These are phyloP conservation scores for Lichtheimia ornata DNA, from an alignment of 371 early-diverging fungal genomes.

Conservation along the genomic window DNA sequence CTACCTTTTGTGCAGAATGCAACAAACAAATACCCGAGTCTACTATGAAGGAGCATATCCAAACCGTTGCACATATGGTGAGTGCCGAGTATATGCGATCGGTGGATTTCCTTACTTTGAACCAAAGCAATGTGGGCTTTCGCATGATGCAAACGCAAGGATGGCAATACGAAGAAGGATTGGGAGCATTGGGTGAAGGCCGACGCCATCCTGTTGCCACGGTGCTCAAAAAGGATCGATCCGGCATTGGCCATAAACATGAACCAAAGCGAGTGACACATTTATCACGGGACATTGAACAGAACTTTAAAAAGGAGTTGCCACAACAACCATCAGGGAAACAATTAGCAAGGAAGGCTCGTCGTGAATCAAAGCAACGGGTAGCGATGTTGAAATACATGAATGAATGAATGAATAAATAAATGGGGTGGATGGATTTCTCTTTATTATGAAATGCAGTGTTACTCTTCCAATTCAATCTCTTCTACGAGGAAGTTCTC, in stretches of 20 bases:
- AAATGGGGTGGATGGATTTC: too few species aligned
- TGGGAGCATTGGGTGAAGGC: slow-evolving; percentile 50
- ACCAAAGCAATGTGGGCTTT: slow-evolving; percentile 42
- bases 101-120: slow-evolving; percentile 25
- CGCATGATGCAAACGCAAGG: slow-evolving; percentile 53
- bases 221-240: slow-evolving; percentile 46
- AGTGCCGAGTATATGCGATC: slow-evolving; percentile 11
- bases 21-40: slow-evolving; percentile 17
- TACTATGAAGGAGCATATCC: slow-evolving; percentile 24
- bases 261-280: slow-evolving; percentile 32
- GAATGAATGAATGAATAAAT: slow-evolving; percentile 6
- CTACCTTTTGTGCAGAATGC: slow-evolving; percentile 24
- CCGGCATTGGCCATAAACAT: slow-evolving; percentile 41
- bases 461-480: slow-evolving; percentile 30
- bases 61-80: slow-evolving; percentile 37
- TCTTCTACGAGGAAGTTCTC: slow-evolving; percentile 37
- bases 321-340: slow-evolving; percentile 25
- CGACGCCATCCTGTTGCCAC: slow-evolving; percentile 54
- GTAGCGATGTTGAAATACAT: slow-evolving; percentile 20
- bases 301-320: slow-evolving; percentile 12
- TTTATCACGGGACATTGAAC: slow-evolving; percentile 20
- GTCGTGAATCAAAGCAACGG: slow-evolving; percentile 22
- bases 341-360: slow-evolving; percentile 22
- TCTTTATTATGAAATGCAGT: background rate
- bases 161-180: slow-evolving; percentile 56